Evolutionary conservation across 805 yeast genomes (phyloP), one percentile per base, ranked within the genome.

Genomic region (Candida multigemmis): DNA sequence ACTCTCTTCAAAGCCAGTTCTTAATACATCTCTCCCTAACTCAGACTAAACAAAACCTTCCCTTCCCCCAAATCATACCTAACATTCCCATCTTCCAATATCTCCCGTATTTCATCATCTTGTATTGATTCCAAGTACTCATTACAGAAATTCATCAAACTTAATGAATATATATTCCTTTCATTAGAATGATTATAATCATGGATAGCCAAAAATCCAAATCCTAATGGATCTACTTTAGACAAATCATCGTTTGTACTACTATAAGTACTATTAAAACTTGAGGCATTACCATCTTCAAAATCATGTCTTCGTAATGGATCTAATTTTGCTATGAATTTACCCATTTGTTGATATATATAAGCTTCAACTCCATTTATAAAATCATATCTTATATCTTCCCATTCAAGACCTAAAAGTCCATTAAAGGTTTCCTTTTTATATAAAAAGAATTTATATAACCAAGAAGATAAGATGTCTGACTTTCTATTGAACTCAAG

Each of bases 341-440:
- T 50, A 4, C 66, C 66, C 27, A 46, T 44, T 27, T 49, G 52
- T 31, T 44, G 50, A 36, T 59, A 58, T 18, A 55, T 24, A 29
- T 47, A 46, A n/a, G 43, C 38, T 35, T 61, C 68, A 14, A 59
- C 39, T 7, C 65, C 64, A 28, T 46, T 42, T 7, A 47, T 31
- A 19, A 60, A 36, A 25, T 61, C 68, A 30, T 50, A 44, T 16
- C 66, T 36, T 19, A 60, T 50, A 28, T 54, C 61, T 28, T 61
- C 65, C 65, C 65, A 61, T 40, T 58, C 66, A 38, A 61, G 55
- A 2, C 53, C 61, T 14, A 59, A 24, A 11, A 59, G 38, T 11
- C 61, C 60, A 37, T 53, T 54, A 7, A 48, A 49, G 6, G 48
- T 36, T 4, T 54, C 42, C 32, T 55, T 55, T 24, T 55, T 60